phyloP scores from a whole-genome alignment of 129 eudicot genomes.

The Artemisia annua region DNA sequence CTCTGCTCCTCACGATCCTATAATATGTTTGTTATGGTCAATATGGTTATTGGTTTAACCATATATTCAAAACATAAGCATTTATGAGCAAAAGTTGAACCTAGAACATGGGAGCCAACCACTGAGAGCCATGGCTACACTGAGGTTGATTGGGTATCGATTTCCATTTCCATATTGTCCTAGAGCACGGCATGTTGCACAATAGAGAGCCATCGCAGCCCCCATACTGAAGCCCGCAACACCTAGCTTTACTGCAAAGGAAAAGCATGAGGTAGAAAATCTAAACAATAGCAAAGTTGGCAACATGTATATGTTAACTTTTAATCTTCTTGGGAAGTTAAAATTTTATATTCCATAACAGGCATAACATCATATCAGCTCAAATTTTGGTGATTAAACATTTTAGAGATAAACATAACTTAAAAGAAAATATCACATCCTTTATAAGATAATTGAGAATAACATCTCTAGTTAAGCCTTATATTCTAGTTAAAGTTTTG shows the following conservation, averaged over 20 bases:
- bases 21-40: constrained; percentile 21
- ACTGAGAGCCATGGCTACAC: constrained; percentile 52
- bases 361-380: neutral
- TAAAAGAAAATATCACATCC: neutral
- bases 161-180: constrained; percentile 54
- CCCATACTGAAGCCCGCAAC: constrained; percentile 75
- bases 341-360: neutral
- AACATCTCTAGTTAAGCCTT: neutral
- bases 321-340: neutral
- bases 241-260: constrained; percentile 53
- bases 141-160: constrained; percentile 55
- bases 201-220: constrained; percentile 59
- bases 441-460: neutral
- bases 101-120: constrained; percentile 76
- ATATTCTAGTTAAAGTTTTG: neutral
- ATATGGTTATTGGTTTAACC: constrained; percentile 19
- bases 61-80: neutral
- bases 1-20: constrained; percentile 56
- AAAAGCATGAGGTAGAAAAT: constrained; percentile 1
- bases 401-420: neutral
- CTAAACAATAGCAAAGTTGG: neutral
- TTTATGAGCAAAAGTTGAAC: constrained; percentile 27
- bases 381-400: neutral
- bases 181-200: constrained; percentile 47
- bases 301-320: neutral